Evolutionary conservation across 2,329 filamentous ascomycete genomes (phyloP), one percentile per base, ranked within the genome.

Genomic region (Stachybotrys chartarum): DNA sequence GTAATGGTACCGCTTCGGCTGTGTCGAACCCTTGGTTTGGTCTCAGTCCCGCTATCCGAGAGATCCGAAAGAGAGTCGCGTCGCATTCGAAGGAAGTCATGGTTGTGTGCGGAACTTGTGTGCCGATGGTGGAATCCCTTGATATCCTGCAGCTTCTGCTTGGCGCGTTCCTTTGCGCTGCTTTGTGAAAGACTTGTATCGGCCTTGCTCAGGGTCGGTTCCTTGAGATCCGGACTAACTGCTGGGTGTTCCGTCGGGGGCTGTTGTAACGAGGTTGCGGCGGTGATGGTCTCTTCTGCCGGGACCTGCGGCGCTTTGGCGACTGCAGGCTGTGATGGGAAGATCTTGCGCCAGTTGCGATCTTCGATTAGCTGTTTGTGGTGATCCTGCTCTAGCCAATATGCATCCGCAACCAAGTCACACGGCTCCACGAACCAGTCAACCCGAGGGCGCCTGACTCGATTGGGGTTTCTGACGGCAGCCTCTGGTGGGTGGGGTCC

Each of bases 391-490:
- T 97, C 91, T 24, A 95, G 74, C 94, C 94, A 99, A 65, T 92
- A 90, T 1, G 88, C 80, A 73, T 99, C 94, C 5, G 92, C 92
- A 50, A 97, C 76, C 69, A 97, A 80, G 67, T 97, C 92, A 55
- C 89, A 86, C 0, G 93, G 90, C 49, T 88, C 83, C 17, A 92
- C 83, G 45, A 83, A 80, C 94, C 94, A 97, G 65, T 96, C 91
- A 30, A 91, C 84, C 57, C 90, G 83, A 1, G 88, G 86, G 51
- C 91, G 83, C 55, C 85, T 84, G 4, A 83, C 75, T 58, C 91
- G 91, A 12, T 77, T 74, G 58, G 75, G 70, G 54, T 68, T 69
- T 49, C 70, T 75, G n/a, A 68, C 71, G 49, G 71, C 74, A 57
- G 71, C 67, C 35, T 79, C 72, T 5, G 75, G 73, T n/a, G 76